Evolutionary conservation across 192 early-diverging fungal genomes (phyloP).

Genomic region (Spizellomyces sp.): DNA sequence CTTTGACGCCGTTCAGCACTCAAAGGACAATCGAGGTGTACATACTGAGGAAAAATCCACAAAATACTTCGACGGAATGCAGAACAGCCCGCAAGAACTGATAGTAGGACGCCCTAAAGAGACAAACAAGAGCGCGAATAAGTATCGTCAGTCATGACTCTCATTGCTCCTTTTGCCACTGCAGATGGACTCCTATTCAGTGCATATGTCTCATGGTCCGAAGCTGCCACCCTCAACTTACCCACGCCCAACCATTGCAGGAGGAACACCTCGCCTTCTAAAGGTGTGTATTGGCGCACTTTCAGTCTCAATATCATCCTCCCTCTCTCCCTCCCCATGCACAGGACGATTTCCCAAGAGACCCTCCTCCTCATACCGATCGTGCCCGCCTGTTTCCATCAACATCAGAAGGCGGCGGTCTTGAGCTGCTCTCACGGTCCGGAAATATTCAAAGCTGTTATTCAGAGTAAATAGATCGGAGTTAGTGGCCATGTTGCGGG

Average conservation of each 20-base stretch:
- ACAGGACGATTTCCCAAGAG: too few species aligned
- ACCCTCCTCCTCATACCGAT: background rate
- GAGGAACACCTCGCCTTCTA: background rate
- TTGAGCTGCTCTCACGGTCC: background rate
- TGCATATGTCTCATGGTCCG: too few species aligned
- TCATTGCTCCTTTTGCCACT: background rate
- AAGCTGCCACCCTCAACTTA: too few species aligned
- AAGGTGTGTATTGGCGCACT: background rate
- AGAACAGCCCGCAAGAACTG: background rate
- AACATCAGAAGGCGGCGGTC: background rate
- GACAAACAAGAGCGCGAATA: background rate
- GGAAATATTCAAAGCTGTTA: constrained; percentile 8
- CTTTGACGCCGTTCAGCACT: background rate
- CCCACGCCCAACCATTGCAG: too few species aligned
- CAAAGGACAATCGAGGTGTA: background rate
- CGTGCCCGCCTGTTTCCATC: constrained; percentile 3
- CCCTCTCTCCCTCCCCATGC: background rate
- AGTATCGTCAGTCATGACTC: background rate
- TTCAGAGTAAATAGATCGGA: background rate
- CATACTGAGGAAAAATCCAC: constrained; percentile 7
- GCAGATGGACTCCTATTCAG: background rate
- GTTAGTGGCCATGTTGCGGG: background rate
- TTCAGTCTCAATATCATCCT: background rate
- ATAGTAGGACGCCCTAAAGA: background rate
- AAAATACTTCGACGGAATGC: background rate